Evolutionary conservation across 2,329 filamentous ascomycete genomes (phyloP), one percentile per base, ranked within the genome.

Genomic region (Emericellopsis cladophorae): DNA sequence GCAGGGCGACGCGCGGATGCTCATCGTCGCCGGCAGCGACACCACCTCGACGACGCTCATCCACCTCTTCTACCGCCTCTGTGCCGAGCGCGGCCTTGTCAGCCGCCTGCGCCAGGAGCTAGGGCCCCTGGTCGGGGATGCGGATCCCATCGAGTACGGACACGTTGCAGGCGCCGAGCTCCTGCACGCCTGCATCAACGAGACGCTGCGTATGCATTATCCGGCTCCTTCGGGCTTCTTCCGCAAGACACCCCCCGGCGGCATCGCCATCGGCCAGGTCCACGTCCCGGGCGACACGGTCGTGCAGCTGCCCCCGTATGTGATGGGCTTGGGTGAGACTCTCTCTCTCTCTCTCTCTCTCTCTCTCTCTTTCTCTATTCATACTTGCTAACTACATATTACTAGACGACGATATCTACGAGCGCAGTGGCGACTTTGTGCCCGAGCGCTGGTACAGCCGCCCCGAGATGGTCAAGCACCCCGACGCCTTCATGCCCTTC

Each of bases 221-320:
- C 49, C 60, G 5, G 53, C 61, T 2, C 56, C 57, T 0, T 49
- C 51, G 2, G 58, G 56, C 4, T 31, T 57, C 9, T 50, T 54
- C 31, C 50, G 62, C 3, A 43, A 55, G 11, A 64, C 61, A 1
- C 60, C 62, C 0, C 49, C 54, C 0, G 54, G 60, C 40, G 63
- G 62, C 2, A 42, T 60, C 18, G 44, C 45, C 5, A 49, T 67
- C 6, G 58, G 50, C 1, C 51, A 54, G 1, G 45, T 37, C 0
- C 57, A 52, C 29, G 55, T 65, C n/a, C 61, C 62, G 0, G 62
- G 61, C 1, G 51, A 56, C 34, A 58, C 53, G 5, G 54, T 59
- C 15, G 49, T 65, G 7, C 51, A 53, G 5, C 36, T 57, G 3
- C 56, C 57, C 1, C 48, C 49, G 4, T 50, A 55, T 24, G 40